These are phyloP conservation scores for Pilaira anomala DNA, from an alignment of 192 early-diverging fungal genomes.

Conservation along the genomic window DNA sequence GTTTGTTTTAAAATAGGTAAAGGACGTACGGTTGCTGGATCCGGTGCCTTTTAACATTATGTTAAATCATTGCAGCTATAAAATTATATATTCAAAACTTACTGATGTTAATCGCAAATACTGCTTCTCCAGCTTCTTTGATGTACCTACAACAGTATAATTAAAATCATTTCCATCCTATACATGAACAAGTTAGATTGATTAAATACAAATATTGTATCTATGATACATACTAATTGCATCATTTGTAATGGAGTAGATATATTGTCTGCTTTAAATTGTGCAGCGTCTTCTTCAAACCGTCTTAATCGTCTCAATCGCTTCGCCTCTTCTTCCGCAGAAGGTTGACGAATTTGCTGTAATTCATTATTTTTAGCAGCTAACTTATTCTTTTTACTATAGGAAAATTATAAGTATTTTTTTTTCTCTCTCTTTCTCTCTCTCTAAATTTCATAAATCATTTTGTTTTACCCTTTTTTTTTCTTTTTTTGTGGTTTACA, in stretches of 20 bases:
- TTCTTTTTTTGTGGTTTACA: not conserved
- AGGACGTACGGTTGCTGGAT: conserved; percentile 90
- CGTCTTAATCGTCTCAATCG: conserved; percentile 35
- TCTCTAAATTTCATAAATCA: no score
- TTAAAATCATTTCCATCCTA: conserved; percentile 78
- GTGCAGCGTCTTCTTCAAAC: conserved; percentile 26
- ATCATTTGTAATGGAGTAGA: not conserved
- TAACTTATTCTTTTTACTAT: not conserved
- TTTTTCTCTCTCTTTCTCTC: conserved; percentile 1
- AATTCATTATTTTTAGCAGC: conserved; percentile 12
- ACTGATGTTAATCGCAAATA: conserved; percentile 90
- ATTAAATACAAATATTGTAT: not conserved
- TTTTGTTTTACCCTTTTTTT: conserved; percentile 11
- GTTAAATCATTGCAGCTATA: conserved; percentile 10
- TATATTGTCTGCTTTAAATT: conserved; percentile 12
- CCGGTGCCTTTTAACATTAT: conserved; percentile 61
- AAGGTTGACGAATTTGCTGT: not conserved
- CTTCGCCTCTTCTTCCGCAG: conserved; percentile 35
- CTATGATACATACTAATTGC: not conserved
- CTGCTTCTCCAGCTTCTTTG: conserved; percentile 78
- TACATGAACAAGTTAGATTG: not conserved
- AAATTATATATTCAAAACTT: conserved; percentile 32
- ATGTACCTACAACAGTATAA: conserved; percentile 87
- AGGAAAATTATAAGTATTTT: not conserved
- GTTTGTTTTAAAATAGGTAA: conserved; percentile 72